Evolutionary conservation across 768 basidiomycete species (phyloP), one percentile per base, ranked within the genome.

Genomic region (Tephrocybe sp.): DNA sequence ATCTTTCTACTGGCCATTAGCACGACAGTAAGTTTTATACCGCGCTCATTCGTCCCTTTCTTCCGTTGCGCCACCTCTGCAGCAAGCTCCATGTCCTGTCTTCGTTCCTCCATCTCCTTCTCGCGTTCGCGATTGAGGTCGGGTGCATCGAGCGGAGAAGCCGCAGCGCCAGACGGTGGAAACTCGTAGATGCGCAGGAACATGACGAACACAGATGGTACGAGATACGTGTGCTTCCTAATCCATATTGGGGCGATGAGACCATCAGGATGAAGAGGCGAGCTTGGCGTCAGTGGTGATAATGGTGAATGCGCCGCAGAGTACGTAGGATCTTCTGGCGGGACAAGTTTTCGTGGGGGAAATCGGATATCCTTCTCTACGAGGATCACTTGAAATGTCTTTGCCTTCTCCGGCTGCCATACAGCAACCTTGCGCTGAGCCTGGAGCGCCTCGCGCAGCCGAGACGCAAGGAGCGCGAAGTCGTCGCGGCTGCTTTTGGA

Each of bases 201-300:
- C 54, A 97, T 76, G 8, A 98, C 90, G 67, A 98, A 96, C 0
- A 98, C 95, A 20, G 91, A 87, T 0, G 97, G 97, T 0, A 98
- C 71, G 26, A 97, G 84, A 1, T 90, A 84, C 0, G 90, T 90
- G 62, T 99, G 97, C 68, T 98, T 99, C 38, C 94, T 80, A 28
- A 98, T 85, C 97, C 97, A 99, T 65, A 98, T 93, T 1, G 97
- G 97, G 2, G 97, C 93, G 47, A 99, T 93, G 48, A 99, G 71
- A 0, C 97, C 97, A 64, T 99, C 97, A 0, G 97, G 97, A 67
- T 93, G 82, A 8, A 97, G 73, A 0, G 97, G 96, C 0, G 94
- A 97, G 0, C 88, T 78, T 0, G 88, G 86, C 0, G 90, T 90
- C 34, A 98, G 71, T 0, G 97, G 97, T 0, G 94, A 98, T n/a